These are phyloP conservation scores for Phenoliferia sp. DNA, from an alignment of 1,284 basidiomycete species.

Conservation along the genomic window DNA sequence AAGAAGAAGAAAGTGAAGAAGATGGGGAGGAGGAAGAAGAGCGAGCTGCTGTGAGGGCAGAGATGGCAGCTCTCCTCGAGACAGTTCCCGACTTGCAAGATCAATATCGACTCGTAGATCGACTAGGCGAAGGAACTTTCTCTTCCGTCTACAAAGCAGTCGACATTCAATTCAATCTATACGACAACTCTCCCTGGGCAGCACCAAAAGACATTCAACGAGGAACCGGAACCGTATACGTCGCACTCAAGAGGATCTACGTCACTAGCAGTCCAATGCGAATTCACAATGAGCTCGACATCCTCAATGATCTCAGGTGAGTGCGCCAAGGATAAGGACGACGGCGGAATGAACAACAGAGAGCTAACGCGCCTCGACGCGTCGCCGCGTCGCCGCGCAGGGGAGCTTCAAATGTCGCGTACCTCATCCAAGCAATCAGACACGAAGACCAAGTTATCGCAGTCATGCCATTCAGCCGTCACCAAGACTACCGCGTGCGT, in stretches of 20 bases:
- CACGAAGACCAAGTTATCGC: conserved; percentile 88
- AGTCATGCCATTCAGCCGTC: conserved; percentile 88
- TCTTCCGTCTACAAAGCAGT: conserved; percentile 97
- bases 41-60: conserved; percentile 54
- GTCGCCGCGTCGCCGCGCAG: too few species aligned
- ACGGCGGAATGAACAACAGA: background rate
- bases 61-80: conserved; percentile 56
- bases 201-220: background rate
- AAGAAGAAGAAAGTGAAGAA: conserved; percentile 46
- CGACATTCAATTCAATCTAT: conserved; percentile 69
- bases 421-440: conserved; percentile 91
- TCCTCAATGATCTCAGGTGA: conserved; percentile 67
- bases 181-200: conserved; percentile 76
- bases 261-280: conserved; percentile 90
- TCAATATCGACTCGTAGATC: conserved; percentile 81
- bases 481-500: conserved; percentile 86
- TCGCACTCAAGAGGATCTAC: conserved; percentile 95
- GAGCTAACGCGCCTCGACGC: background rate
- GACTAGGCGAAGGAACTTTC: conserved; percentile 94
- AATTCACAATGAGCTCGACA: conserved; percentile 90
- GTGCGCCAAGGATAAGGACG: conserved; percentile 6
- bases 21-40: conserved; percentile 48
- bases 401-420: conserved; percentile 76
- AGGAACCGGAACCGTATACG: conserved; percentile 52
- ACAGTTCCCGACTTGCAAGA: conserved; percentile 58